Evolutionary conservation across 1,284 basidiomycete species (phyloP), one percentile per base, ranked within the genome.

Genomic region (Lentinus polychrous): DNA sequence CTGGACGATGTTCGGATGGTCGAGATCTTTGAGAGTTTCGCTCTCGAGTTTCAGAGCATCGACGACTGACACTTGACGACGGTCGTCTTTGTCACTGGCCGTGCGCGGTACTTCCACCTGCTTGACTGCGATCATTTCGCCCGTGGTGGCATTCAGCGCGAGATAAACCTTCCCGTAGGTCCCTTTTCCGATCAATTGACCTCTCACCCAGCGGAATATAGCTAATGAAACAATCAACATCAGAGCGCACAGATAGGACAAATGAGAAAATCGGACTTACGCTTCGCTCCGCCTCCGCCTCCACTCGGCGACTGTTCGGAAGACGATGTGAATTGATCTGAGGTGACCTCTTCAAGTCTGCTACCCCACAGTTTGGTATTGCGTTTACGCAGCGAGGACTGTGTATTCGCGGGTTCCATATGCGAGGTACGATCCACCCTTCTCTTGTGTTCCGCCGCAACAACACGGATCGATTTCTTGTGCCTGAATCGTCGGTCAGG

Each of bases 121-220:
- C 69, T 99, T 99, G 57, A 99, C 96, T 6, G 96, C 96, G 58
- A 99, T 94, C 90, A 98, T 95, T 67, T 99, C 95, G 49, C 95
- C 95, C 0, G 94, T 97, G 1, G 92, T 95, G n/a, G 91, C 92
- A 65, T 99, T 99, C 54, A 99, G 73, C 15, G 93, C 96, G 43
- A 98, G 81, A 62, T 97, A 99, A 24, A 99, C 96, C 44, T 90
- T 82, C 6, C 95, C 95, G 61, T 94, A 99, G 3, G 94, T 96
- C 20, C 96, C 96, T 61, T 91, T 93, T 37, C 96, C 96, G 56
- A 99, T 97, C 39, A 97, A 74, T 66, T 97, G 93, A 52, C 96
- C 96, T 60, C 95, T 91, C 45, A 98, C 92, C 95, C 96, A 99
- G 63, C 94, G 94, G 75, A 98, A 95, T 34, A 94, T 94, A 38